phyloP scores from a whole-genome alignment of 1,284 basidiomycete species.

The Sanghuangporus weigelae region DNA sequence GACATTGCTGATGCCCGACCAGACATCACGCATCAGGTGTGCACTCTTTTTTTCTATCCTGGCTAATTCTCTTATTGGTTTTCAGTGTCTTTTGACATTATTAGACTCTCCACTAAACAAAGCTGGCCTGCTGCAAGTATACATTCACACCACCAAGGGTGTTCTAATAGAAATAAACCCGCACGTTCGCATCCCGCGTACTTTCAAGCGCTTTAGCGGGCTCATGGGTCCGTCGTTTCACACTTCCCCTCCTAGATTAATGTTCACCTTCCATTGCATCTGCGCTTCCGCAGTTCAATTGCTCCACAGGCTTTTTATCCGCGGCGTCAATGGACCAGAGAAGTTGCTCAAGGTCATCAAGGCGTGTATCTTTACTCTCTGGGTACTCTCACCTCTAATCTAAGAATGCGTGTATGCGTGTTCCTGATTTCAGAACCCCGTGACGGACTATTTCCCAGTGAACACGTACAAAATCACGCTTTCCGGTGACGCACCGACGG shows the following conservation, averaged over 20 bases:
- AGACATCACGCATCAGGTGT: slow-evolving; percentile 97
- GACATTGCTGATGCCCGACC: slow-evolving; percentile 98
- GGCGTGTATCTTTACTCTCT: slow-evolving; percentile 28
- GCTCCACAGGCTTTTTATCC: slow-evolving; percentile 91
- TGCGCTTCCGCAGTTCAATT: slow-evolving; percentile 73
- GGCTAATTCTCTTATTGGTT: background rate
- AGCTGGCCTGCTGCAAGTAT: slow-evolving; percentile 93
- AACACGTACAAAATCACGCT: slow-evolving; percentile 97
- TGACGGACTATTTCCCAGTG: slow-evolving; percentile 91
- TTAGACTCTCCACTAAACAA: slow-evolving; percentile 99
- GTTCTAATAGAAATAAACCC: slow-evolving; percentile 99
- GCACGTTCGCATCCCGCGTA: slow-evolving; percentile 93
- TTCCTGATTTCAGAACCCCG: slow-evolving; percentile 67
- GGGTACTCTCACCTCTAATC: slow-evolving; percentile 12
- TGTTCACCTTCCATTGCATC: background rate
- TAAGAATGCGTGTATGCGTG: background rate
- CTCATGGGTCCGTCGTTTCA: slow-evolving; percentile 78
- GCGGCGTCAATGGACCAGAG: slow-evolving; percentile 94
- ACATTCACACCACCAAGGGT: slow-evolving; percentile 96
- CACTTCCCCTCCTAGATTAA: background rate
- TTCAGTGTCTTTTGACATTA: slow-evolving; percentile 89
- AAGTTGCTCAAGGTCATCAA: slow-evolving; percentile 97
- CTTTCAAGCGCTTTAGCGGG: slow-evolving; percentile 98
- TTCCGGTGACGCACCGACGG: slow-evolving; percentile 85
- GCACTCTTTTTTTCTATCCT: slow-evolving; percentile 21